Conservation (phyloP, 257 asterid genomes). For the Anisodus acutangulus region DNA sequence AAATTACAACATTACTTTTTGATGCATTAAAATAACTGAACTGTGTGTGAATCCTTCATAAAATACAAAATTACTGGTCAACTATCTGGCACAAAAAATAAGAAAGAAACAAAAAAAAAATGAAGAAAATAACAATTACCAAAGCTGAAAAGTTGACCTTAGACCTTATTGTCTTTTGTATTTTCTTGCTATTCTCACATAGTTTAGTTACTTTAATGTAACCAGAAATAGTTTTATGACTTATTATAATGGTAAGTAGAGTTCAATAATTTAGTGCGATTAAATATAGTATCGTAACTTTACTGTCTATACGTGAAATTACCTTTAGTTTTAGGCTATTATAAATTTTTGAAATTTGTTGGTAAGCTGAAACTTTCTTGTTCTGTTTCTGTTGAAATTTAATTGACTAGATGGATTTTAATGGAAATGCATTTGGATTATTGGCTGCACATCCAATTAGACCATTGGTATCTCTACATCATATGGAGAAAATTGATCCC, state of each 20-base stretch:
- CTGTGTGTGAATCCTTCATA: background rate
- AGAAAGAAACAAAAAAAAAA: too few relatives aligned
- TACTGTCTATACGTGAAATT: background rate
- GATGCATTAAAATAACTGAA: background rate
- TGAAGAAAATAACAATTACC: too few relatives aligned
- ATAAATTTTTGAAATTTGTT: background rate
- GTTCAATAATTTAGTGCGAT: background rate
- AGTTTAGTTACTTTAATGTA: background rate
- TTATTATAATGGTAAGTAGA: background rate
- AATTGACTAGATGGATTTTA: conserved; percentile 62
- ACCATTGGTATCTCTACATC: conserved; percentile 70
- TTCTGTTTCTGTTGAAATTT: background rate
- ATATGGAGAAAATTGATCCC: conserved; percentile 73
- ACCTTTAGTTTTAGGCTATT: background rate
- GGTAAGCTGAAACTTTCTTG: background rate
- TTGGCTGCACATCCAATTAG: conserved; percentile 74
- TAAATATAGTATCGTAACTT: background rate
- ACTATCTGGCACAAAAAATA: background rate
- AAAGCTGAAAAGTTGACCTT: too few relatives aligned
- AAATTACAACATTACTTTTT: too few relatives aligned
- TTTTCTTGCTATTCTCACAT: too few relatives aligned
- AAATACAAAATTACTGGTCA: background rate
- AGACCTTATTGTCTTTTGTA: too few relatives aligned
- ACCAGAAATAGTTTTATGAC: background rate
- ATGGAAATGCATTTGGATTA: conserved; percentile 72